phyloP scores from a whole-genome alignment of 2,329 filamentous ascomycete genomes.

The Macrophomina pseudophaseolina region DNA sequence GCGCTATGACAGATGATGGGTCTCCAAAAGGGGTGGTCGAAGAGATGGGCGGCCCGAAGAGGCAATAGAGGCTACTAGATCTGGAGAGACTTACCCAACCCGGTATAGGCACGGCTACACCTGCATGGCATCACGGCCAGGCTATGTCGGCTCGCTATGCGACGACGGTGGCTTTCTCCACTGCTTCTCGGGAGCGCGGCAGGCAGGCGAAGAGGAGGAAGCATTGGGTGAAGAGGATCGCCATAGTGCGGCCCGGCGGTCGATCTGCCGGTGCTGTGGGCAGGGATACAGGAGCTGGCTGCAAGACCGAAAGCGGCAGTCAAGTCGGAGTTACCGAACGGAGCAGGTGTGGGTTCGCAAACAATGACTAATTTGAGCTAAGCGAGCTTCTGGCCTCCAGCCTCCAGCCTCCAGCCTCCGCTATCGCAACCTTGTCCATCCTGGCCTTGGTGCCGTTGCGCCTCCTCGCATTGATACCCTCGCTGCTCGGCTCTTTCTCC shows the following conservation, averaged over 20 bases:
- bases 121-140: background rate
- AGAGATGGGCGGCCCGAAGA: background rate
- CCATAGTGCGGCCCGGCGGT: background rate
- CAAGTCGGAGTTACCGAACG: too few relatives aligned
- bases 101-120: background rate
- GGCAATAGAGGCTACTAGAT: background rate
- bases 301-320: background rate
- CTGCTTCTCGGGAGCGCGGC: background rate
- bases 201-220: background rate
- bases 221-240: background rate
- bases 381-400: background rate
- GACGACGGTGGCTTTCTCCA: too few relatives aligned
- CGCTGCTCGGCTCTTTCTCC: background rate
- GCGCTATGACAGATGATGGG: conserved; percentile 3
- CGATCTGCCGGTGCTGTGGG: background rate
- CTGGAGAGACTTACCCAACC: background rate
- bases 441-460: background rate
- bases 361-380: too few relatives aligned
- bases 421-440: background rate
- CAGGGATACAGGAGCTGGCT: background rate
- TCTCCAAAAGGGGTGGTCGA: background rate
- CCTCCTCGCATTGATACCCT: background rate
- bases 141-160: background rate
- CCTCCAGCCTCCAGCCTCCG: background rate
- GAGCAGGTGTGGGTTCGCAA: too few relatives aligned